A percentile compares a stretch with the other conserved stretches of the same genome.
phyloP scores from a whole-genome alignment of 2,329 filamentous ascomycete species.

The Eutypa lata region DNA sequence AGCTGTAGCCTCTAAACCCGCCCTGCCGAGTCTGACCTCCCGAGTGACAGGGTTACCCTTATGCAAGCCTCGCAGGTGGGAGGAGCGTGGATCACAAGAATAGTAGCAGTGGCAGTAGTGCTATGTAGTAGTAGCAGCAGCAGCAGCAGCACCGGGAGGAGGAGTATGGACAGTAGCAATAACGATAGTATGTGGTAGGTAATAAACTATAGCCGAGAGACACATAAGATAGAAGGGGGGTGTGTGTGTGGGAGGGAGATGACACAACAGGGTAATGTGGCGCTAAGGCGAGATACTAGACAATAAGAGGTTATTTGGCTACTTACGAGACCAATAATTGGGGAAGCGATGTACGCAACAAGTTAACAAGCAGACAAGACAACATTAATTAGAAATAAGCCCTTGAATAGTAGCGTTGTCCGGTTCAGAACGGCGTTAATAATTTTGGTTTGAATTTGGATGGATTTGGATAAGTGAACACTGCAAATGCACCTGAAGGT shows the following conservation, averaged over 20 bases:
- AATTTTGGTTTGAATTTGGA: neutral
- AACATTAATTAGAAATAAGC: no score
- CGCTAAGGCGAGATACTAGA: neutral
- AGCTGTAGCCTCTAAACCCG: conserved; percentile 23
- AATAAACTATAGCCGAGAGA: neutral
- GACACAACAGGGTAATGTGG: neutral
- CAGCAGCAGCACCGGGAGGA: no score
- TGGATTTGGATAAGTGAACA: neutral
- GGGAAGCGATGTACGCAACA: no score
- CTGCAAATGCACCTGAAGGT: neutral
- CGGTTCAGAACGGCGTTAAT: neutral
- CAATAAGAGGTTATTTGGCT: neutral
- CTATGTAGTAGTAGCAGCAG: no score
- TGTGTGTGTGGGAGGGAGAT: neutral
- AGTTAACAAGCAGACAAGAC: no score
- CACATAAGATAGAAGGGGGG: neutral
- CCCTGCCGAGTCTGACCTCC: conserved; percentile 23
- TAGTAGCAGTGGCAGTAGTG: neutral
- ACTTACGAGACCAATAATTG: no score
- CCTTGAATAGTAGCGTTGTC: neutral
- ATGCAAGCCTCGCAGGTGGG: conserved; percentile 23
- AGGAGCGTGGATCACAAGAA: conserved; percentile 3
- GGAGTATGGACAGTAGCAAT: no score
- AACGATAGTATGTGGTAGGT: neutral
- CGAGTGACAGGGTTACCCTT: conserved; percentile 14